Conservation (phyloP, 2,329 filamentous ascomycete species). For the Pezicula rhizophila region DNA sequence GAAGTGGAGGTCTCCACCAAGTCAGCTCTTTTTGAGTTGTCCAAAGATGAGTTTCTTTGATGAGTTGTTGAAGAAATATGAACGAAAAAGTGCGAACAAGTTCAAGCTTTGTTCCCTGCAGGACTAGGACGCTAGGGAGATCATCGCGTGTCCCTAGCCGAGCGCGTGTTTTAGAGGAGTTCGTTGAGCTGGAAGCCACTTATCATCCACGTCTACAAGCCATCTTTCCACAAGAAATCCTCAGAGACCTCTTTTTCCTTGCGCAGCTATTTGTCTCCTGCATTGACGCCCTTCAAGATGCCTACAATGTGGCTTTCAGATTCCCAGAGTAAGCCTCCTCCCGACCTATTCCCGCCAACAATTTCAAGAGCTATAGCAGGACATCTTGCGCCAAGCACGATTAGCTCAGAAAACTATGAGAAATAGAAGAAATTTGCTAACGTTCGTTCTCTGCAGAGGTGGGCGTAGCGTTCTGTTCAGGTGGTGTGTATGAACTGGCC, state of each 20-base stretch:
- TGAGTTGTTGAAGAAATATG: too few relatives aligned
- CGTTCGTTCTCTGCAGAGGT: constrained; percentile 59
- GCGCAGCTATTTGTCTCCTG: neutral
- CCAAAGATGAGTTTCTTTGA: neutral
- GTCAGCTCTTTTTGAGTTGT: neutral
- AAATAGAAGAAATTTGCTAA: constrained; percentile 20
- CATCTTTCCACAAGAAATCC: neutral
- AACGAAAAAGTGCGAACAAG: too few relatives aligned
- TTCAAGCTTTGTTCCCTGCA: too few relatives aligned
- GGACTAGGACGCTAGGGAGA: neutral
- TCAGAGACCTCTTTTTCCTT: neutral
- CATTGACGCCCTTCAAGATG: constrained; percentile 19
- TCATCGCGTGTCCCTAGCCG: neutral
- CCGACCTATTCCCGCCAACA: neutral
- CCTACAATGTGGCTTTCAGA: constrained; percentile 88
- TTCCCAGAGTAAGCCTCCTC: constrained; percentile 70
- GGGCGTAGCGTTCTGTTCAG: constrained; percentile 95
- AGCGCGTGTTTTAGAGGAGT: neutral
- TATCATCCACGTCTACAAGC: neutral
- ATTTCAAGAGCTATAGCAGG: neutral
- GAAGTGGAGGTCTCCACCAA: too few relatives aligned
- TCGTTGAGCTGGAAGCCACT: neutral
- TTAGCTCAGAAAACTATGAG: constrained; percentile 1
- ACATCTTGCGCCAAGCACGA: constrained; percentile 17
- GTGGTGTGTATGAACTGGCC: constrained; percentile 59